phyloP scores from a whole-genome alignment of 768 basidiomycete genomes.

The Mrakia gelida region DNA sequence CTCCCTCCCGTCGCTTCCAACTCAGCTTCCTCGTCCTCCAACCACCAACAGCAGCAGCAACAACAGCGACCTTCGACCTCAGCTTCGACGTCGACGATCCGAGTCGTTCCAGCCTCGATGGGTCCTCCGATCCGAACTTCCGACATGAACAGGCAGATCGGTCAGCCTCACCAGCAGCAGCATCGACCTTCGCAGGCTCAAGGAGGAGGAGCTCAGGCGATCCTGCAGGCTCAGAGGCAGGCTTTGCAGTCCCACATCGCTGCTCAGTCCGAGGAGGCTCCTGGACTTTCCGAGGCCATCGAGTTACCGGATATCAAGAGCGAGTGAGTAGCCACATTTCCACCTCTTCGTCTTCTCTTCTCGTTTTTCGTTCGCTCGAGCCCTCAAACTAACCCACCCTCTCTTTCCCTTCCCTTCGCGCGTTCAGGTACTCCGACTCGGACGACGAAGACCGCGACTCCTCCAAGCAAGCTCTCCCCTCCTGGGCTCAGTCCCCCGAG shows the following conservation, averaged over 20 bases:
- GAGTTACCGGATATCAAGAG: conserved; percentile 93
- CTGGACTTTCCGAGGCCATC: conserved; percentile 45
- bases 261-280: conserved; percentile 13
- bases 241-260: conserved; percentile 24
- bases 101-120: conserved; percentile 17
- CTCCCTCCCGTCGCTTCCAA: conserved; percentile 22
- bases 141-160: conserved; percentile 28
- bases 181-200: conserved; percentile 26
- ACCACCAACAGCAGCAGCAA: conserved; percentile 16
- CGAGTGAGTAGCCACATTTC: conserved; percentile 50
- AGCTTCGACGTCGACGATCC: conserved; percentile 18
- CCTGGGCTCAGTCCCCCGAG: conserved; percentile 90
- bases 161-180: conserved; percentile 15
- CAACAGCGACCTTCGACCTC: conserved; percentile 9
- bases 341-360: background rate
- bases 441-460: conserved; percentile 77
- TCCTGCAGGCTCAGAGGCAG: conserved; percentile 25
- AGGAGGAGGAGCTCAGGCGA: background rate
- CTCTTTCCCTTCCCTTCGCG: background rate
- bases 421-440: conserved; percentile 73
- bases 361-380: background rate
- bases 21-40: conserved; percentile 1
- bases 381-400: background rate
- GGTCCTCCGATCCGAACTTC: conserved; percentile 28
- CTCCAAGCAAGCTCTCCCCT: conserved; percentile 63